These are phyloP conservation scores for Xylaria digitata DNA, from an alignment of 2,329 filamentous ascomycete genomes.

Conservation along the genomic window DNA sequence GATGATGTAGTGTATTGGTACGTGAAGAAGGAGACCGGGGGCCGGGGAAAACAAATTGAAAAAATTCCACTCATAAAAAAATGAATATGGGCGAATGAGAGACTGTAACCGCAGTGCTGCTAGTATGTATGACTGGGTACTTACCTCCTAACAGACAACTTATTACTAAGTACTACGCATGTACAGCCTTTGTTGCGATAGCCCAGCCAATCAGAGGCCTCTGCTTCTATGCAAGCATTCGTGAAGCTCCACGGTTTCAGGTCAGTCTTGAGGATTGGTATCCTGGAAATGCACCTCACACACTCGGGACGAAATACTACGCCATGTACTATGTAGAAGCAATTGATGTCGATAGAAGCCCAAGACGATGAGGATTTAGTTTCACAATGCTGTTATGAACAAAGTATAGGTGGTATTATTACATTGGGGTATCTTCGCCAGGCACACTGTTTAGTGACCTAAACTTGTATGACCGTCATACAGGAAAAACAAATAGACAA, in stretches of 20 bases:
- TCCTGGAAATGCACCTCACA: slow-evolving; percentile 9
- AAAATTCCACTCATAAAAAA: no score
- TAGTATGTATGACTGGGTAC: no score
- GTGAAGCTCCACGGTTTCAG: slow-evolving; percentile 27
- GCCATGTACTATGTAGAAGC: background rate
- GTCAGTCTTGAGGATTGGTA: slow-evolving; percentile 9
- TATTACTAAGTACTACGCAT: no score
- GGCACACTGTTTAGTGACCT: slow-evolving; percentile 15
- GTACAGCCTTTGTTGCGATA: background rate
- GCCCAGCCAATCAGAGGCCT: slow-evolving; percentile 11
- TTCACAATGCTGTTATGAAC: slow-evolving; percentile 16
- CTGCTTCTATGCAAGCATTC: slow-evolving; percentile 13
- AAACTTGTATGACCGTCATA: slow-evolving; percentile 21
- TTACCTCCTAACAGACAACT: background rate
- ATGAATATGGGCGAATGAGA: no score
- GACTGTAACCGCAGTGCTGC: no score
- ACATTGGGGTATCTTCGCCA: slow-evolving; percentile 39
- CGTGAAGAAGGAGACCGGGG: no score
- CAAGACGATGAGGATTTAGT: background rate
- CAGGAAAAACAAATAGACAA: slow-evolving; percentile 28
- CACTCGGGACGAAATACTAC: background rate
- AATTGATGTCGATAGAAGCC: background rate
- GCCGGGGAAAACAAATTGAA: no score
- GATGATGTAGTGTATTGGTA: no score
- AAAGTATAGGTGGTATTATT: slow-evolving; percentile 32